A percentile compares a stretch with the other conserved stretches of the same genome.
These are phyloP conservation scores for Tetrahymena thermophila DNA, from an alignment of 73 alveolate species.

Conservation along the genomic window DNA sequence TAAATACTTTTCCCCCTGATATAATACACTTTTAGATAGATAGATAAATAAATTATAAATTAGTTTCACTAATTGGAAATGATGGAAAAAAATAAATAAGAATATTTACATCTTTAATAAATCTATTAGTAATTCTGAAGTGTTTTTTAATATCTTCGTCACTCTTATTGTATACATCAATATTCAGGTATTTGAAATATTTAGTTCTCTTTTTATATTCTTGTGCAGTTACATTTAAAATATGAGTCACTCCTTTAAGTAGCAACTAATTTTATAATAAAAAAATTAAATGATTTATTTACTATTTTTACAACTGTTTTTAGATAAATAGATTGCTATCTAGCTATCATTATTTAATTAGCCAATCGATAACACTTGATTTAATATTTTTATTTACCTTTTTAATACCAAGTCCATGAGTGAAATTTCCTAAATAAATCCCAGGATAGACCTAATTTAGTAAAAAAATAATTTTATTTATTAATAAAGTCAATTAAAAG, in stretches of 20 bases:
- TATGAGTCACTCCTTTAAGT: constrained; percentile 67
- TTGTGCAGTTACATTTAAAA: constrained; percentile 75
- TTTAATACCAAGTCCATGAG: neutral
- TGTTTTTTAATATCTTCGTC: constrained; percentile 84
- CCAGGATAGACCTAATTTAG: constrained; percentile 25
- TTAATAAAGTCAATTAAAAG: neutral
- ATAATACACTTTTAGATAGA: neutral
- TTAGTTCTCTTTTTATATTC: constrained; percentile 79
- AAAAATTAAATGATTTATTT: constrained; percentile 38
- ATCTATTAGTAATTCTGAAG: constrained; percentile 84
- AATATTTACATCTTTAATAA: constrained; percentile 67
- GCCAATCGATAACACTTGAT: neutral
- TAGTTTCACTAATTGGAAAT: too few relatives aligned
- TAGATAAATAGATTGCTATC: too few relatives aligned
- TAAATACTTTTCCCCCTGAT: constrained; percentile 68
- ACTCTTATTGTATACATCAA: constrained; percentile 75
- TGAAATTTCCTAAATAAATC: constrained; percentile 48
- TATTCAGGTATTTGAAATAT: constrained; percentile 75
- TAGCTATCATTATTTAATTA: constrained; percentile 4
- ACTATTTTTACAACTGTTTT: neutral
- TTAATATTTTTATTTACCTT: neutral
- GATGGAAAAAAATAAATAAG: too few relatives aligned
- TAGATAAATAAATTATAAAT: neutral
- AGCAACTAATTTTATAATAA: constrained; percentile 54
- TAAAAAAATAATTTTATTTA: neutral